phyloP scores from a whole-genome alignment of 1,284 basidiomycete genomes.

The Thecaphora frezii region DNA sequence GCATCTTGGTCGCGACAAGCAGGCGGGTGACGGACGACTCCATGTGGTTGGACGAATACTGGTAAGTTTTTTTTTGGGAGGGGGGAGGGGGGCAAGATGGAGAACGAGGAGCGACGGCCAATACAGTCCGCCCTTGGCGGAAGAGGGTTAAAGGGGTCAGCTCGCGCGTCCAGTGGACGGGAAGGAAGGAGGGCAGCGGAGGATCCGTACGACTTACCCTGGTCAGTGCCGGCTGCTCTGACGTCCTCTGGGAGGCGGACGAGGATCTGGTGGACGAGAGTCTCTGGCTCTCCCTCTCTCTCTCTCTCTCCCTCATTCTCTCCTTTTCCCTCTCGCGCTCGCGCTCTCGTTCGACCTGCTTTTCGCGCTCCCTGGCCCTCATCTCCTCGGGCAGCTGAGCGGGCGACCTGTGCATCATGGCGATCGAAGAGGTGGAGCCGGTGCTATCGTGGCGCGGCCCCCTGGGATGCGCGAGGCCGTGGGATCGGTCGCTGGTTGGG shows the following conservation, averaged over 20 bases:
- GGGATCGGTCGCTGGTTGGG: slow-evolving; percentile 13
- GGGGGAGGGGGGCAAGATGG: too few species aligned
- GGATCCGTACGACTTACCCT: slow-evolving; percentile 1
- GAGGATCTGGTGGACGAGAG: slow-evolving; percentile 20
- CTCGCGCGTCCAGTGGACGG: background rate
- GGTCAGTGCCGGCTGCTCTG: slow-evolving; percentile 5
- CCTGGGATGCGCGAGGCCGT: slow-evolving; percentile 4
- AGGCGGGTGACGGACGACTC: slow-evolving; percentile 91
- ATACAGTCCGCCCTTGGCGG: too few species aligned
- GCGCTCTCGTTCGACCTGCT: slow-evolving; percentile 16
- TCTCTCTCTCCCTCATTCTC: background rate
- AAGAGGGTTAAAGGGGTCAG: too few species aligned
- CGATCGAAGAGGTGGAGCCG: slow-evolving; percentile 16
- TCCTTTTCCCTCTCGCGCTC: background rate
- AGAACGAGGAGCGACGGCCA: too few species aligned
- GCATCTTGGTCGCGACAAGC: slow-evolving; percentile 89
- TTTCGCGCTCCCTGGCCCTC: slow-evolving; percentile 31
- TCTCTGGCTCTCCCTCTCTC: background rate
- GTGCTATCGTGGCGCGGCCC: slow-evolving; percentile 22
- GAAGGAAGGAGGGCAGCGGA: background rate
- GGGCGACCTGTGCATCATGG: slow-evolving; percentile 21
- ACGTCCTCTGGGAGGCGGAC: slow-evolving; percentile 5
- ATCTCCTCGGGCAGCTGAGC: slow-evolving; percentile 43
- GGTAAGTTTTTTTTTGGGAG: too few species aligned
- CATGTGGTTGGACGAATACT: slow-evolving; percentile 62